Conservation (phyloP, 768 basidiomycete species). For the Terana coerulea region DNA sequence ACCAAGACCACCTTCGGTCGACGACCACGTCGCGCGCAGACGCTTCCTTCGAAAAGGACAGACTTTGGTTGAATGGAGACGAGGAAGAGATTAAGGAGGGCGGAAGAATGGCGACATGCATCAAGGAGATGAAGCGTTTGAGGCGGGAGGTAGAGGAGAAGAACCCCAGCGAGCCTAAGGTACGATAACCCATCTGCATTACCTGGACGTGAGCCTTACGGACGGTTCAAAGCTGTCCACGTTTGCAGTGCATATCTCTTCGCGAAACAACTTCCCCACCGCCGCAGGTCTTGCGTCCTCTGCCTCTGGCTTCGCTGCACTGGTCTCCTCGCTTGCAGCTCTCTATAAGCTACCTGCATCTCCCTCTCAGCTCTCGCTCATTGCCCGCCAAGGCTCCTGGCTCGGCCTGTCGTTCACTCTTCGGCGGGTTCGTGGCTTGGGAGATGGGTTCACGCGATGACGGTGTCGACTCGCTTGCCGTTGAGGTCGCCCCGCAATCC, state of each 20-base stretch:
- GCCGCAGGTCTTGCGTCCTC: conserved; percentile 98
- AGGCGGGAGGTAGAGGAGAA: conserved; percentile 73
- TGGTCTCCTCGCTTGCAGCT: conserved; percentile 82
- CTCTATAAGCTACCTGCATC: conserved; percentile 80
- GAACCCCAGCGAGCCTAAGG: conserved; percentile 62
- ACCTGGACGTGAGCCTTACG: no score
- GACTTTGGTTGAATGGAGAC: conserved; percentile 92
- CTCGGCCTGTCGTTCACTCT: conserved; percentile 95
- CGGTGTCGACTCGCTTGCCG: conserved; percentile 85
- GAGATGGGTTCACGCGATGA: conserved; percentile 61
- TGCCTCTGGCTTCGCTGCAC: conserved; percentile 94
- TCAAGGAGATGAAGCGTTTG: conserved; percentile 78
- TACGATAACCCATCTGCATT: conserved; percentile 35
- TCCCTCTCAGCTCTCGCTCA: conserved; percentile 81
- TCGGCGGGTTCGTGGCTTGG: conserved; percentile 98
- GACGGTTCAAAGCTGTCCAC: conserved; percentile 50
- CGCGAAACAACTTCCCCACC: conserved; percentile 98
- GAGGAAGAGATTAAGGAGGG: conserved; percentile 85
- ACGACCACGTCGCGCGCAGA: conserved; percentile 92
- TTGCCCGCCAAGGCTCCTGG: conserved; percentile 97
- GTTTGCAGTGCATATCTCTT: conserved; percentile 82
- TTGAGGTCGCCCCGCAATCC: conserved; percentile 75
- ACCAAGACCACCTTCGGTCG: conserved; percentile 91
- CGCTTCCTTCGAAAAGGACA: conserved; percentile 66
- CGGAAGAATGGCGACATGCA: conserved; percentile 80